Evolutionary conservation across 2,329 filamentous ascomycete genomes (phyloP), one percentile per base, ranked within the genome.

Genomic region (Penicillium oxalicum): DNA sequence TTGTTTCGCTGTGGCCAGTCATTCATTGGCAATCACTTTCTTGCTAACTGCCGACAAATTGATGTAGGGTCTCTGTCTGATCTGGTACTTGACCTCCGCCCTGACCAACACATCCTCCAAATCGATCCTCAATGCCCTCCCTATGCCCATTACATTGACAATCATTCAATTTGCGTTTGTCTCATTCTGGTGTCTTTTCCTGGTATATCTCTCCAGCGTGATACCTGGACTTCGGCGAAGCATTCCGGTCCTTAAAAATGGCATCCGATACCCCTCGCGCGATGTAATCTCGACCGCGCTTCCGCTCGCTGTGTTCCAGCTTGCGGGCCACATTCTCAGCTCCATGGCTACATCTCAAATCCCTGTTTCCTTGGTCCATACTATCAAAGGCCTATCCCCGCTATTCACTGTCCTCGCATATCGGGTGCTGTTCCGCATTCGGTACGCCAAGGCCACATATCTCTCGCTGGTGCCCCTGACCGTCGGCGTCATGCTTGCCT

Each of bases 51-150:
- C 44, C 27, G 51, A 42, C 48, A 58, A 18, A 25, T 18, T 44
- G 8, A 36, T 26, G 11, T 70, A 96, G 91, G 71, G 80, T 44
- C 83, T 96, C 42, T 97, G 91, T 71, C 74, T 91, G 49, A 73
- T 91, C 64, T 97, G 93, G 93, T 98, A 97, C 75, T 80, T 87
- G 67, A 95, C 91, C 25, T 97, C 91, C 38, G 93, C 94, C 54
- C 76, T 97, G 59, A 96, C 93, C 53, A 98, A 97, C 68, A 96
- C 93, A 2, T 97, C 93, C 25, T 96, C 93, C 45, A 98, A 98
- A 73, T 88, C 91, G 13, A 98, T 98, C 63, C 77, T 97, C 53
- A 96, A 89, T 58, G 87, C 88, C 38, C 88, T 96, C 57, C 83
- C 88, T 50, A 93, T 89, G 70, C 91, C 91, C 1, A 87, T 93